Base-by-base conservation (phyloP, 2,329 filamentous ascomycete species). In the Colletotrichum musae region DNA sequence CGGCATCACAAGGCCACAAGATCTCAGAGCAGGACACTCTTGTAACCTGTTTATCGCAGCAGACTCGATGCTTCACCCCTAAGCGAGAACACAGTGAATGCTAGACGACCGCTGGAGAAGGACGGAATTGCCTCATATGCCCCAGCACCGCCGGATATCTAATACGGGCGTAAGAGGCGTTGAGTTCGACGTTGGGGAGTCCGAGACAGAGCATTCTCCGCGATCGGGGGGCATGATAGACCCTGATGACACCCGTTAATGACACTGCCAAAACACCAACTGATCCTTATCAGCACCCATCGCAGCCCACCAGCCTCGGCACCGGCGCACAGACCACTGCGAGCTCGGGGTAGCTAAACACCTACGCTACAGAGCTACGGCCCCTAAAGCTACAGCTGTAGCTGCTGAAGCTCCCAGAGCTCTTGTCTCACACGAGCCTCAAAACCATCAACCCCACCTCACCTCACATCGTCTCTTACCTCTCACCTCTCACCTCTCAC, bases 121-220 rank as follows among this genome's bases (percentile, higher is more conserved):
- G 9, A 36, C 32, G 32, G 9, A 6, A 36, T 32, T 32, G 7
- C 28, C 7, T 32, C 28, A 32, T 32, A 32, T 43, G 18, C 41
- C 41, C 41, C 41, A 5, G 41, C 16, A 7, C 41, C 6, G 41
- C 39, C 6, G 28, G 16, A 51, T 4, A 39, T 24, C 2, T n/a
- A 4, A 7, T 13, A 1, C 43, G 10, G 24, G 1, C 13, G 24
- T 2, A 18, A 18, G 7, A 6, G 12, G 36, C 41, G 24, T 48
- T 1, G 28, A 51, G 13, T 4, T 45, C 51, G 21, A 39, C 7
- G 16, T 18, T 48, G 18, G 54, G 32, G 13, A 56, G 41, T 69
- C 66, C 61, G 66, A 69, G 61, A 66, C 66, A 66, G 16, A 51
- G 62, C 62, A 26, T 64, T 48, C 53, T 61, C 13, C 32, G 28